These are phyloP conservation scores for Glomus cerebriforme DNA, from an alignment of 192 early-diverging fungal species.

Conservation along the genomic window DNA sequence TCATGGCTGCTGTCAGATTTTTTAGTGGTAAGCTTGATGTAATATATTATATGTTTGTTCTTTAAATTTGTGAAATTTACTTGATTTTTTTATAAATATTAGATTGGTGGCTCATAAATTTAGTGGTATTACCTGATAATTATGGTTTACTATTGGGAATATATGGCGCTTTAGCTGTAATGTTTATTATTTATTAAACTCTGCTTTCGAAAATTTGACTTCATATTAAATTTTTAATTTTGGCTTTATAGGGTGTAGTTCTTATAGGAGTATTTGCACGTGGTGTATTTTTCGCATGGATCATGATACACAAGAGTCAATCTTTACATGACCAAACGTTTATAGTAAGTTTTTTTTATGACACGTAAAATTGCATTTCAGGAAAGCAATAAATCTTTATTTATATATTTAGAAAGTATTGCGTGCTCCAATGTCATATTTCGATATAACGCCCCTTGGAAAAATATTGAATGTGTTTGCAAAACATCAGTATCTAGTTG, in stretches of 20 bases:
- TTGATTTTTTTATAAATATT: slow-evolving; percentile 15
- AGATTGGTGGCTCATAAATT: slow-evolving; percentile 51
- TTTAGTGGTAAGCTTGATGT: slow-evolving; percentile 29
- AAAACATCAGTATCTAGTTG: slow-evolving; percentile 42
- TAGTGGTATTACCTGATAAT: slow-evolving; percentile 33
- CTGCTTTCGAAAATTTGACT: background rate
- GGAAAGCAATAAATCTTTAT: background rate
- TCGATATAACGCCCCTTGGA: slow-evolving; percentile 71
- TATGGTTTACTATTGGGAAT: slow-evolving; percentile 52
- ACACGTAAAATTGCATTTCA: background rate
- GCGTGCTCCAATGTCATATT: slow-evolving; percentile 67
- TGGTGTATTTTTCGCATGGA: slow-evolving; percentile 54
- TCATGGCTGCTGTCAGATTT: slow-evolving; percentile 64
- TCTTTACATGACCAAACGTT: slow-evolving; percentile 57
- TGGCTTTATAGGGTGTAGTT: background rate
- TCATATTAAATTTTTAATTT: background rate
- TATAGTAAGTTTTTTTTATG: background rate
- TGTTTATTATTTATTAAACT: background rate
- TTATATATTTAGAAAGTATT: slow-evolving; percentile 56
- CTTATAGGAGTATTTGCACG: slow-evolving; percentile 55
- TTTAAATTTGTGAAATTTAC: background rate
- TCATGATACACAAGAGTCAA: slow-evolving; percentile 52
- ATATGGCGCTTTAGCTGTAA: slow-evolving; percentile 55
- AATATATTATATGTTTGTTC: too few species aligned
- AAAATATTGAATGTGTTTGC: slow-evolving; percentile 68